phyloP scores from a whole-genome alignment of 208 protist species.

The Leishmania tarentolae region DNA sequence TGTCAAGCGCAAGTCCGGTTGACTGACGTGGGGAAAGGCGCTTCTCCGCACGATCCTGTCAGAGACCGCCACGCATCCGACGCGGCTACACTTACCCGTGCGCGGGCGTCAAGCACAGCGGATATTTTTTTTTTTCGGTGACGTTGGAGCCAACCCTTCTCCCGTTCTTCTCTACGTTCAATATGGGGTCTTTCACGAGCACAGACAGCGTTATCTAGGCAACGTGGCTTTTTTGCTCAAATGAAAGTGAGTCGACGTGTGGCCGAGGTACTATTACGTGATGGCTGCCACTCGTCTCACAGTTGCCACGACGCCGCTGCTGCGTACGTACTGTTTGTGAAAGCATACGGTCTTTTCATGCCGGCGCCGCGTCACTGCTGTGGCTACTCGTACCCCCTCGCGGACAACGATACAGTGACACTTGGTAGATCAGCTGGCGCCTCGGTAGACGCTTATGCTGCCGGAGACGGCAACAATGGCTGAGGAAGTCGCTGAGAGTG shows the following conservation, averaged over 20 bases:
- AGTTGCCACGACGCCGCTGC: not conserved
- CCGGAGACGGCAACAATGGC: not conserved
- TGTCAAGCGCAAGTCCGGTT: not conserved
- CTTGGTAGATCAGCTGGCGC: slow-evolving; percentile 5
- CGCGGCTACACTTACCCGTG: slow-evolving; percentile 25
- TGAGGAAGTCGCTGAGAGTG: not conserved
- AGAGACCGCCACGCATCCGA: slow-evolving; percentile 11
- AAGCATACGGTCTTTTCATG: slow-evolving; percentile 17
- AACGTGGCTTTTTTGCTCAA: slow-evolving; percentile 14
- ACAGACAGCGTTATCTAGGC: slow-evolving; percentile 5
- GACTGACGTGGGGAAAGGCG: slow-evolving; percentile 18
- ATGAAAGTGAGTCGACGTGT: slow-evolving; percentile 31
- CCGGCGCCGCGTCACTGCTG: slow-evolving; percentile 18
- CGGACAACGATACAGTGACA: slow-evolving; percentile 3
- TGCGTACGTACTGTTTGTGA: slow-evolving; percentile 21
- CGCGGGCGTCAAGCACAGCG: slow-evolving; percentile 14
- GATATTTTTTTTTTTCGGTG: slow-evolving; percentile 21
- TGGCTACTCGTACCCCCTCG: slow-evolving; percentile 24
- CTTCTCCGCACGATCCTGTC: slow-evolving; percentile 11
- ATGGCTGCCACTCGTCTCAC: slow-evolving; percentile 8
- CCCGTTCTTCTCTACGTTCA: not conserved
- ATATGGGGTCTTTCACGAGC: not conserved
- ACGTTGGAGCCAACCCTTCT: slow-evolving; percentile 3
- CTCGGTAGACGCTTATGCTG: slow-evolving; percentile 10
- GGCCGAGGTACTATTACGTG: slow-evolving; percentile 13